Evolutionary conservation across 2,329 filamentous ascomycete species (phyloP).

Genomic region (Botrytis porri): DNA sequence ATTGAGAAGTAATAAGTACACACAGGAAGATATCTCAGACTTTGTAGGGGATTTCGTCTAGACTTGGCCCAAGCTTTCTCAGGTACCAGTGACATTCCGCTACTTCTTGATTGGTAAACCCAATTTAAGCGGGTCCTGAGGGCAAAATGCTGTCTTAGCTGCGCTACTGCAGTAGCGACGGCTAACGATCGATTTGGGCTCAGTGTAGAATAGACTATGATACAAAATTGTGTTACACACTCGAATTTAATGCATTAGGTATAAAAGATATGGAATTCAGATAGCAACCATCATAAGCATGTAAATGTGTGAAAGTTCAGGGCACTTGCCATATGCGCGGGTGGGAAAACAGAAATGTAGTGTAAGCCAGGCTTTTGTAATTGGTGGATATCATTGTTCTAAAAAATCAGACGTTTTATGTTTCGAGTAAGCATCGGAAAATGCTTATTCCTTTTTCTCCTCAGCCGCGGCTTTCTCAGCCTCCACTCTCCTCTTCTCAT

Average conservation of each 20-base stretch:
- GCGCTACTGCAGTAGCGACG: not conserved
- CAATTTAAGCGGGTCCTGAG: not conserved
- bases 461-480: conserved; percentile 19
- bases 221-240: not conserved
- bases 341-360: not conserved
- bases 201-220: not conserved
- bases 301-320: not conserved
- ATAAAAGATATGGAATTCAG: not conserved
- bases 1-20: not conserved
- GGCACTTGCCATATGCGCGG: not conserved
- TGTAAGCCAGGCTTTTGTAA: not conserved
- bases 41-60: not conserved
- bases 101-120: not conserved
- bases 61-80: not conserved
- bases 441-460: not conserved
- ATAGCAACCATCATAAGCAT: not conserved
- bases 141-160: not conserved
- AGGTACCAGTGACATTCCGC: not conserved
- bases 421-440: not conserved
- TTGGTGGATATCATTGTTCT: conserved; percentile 7
- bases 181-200: not conserved
- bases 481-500: conserved; percentile 29
- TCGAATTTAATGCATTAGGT: not conserved
- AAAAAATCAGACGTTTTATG: not conserved
- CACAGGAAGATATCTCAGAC: not conserved